Base-by-base conservation (phyloP, 106 monocot genomes). In the Dioscorea alata region DNA sequence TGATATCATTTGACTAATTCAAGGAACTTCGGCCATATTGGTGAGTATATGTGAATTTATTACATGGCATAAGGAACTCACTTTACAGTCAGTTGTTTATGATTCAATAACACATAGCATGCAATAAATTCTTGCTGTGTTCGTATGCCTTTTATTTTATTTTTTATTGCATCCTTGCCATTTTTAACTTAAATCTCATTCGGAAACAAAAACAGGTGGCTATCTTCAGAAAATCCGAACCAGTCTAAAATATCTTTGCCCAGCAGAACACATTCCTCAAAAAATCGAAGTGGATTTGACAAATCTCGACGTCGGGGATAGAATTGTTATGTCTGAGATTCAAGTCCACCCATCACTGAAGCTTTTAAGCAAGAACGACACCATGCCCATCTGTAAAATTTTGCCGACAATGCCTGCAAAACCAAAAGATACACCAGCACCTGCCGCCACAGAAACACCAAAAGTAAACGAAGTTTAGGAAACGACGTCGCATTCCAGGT, bases 211-310 rank as follows among this genome's bases (percentile, higher is more conserved):
- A 13, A 2, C 83, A 95, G 94, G 94, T n/a, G 91, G 94, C 15
- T 84, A 82, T 72, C 71, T 95, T 69, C 90, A 86, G 23, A 95
- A 82, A 71, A 73, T 91, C 54, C 83, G 91, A 65, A 76, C 73
- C 60, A 80, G 67, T 49, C 61, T 95, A 13, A 84, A 66, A 61
- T 91, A 86, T 66, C 82, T 91, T 19, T 88, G 91, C 63, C 85
- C 88, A 33, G 67, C 69, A 7, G 91, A 95, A 23, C 74, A 84
- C 61, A 91, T 95, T 53, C 91, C 91, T 65, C 85, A 42, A 20
- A 91, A 91, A 25, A 76, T 95, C 70, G 91, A 95, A 73, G 88
- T 95, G 49, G 82, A 95, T 57, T 50, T 95, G 58, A 61, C 78
- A 77, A 91, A 84, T 23, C 67, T 88, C 18, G 91, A 95, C 34